phyloP scores from a whole-genome alignment of 495 filamentous ascomycete species.

The Podospora australis region DNA sequence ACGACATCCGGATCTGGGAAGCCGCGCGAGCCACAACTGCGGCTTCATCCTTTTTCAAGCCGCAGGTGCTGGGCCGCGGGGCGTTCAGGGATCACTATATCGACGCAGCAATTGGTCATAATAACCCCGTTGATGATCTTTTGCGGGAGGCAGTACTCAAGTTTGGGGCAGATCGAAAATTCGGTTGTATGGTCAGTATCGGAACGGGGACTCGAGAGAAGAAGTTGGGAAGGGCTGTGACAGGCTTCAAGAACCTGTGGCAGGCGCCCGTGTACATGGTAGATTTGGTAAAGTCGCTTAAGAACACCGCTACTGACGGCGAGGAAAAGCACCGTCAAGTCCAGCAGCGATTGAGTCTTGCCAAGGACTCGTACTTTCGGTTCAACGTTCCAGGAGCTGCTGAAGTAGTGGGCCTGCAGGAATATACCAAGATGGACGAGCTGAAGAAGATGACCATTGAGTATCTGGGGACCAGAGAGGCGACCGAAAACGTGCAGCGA shows the following conservation, averaged over 20 bases:
- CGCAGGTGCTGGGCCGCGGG: constrained; percentile 10
- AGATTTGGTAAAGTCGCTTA: constrained; percentile 2
- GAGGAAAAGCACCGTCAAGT: constrained; percentile 5
- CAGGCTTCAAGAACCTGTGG: neutral
- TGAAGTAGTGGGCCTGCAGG: constrained; percentile 55
- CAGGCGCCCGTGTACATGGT: neutral
- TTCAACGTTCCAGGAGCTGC: constrained; percentile 54
- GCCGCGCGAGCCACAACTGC: constrained; percentile 28
- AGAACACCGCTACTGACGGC: constrained; percentile 8
- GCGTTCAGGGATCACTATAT: neutral
- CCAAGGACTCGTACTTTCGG: constrained; percentile 11
- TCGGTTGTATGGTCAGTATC: constrained; percentile 12
- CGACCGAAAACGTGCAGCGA: neutral
- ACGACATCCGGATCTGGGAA: constrained; percentile 19
- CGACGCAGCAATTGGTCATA: constrained; percentile 8
- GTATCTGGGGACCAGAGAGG: constrained; percentile 2
- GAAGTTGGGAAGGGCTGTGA: neutral
- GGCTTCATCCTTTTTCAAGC: constrained; percentile 23
- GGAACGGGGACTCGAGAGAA: constrained; percentile 10
- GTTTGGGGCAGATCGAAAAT: constrained; percentile 1
- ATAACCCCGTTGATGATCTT: constrained; percentile 8
- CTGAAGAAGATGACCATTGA: constrained; percentile 10
- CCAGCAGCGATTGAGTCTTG: neutral
- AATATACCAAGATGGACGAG: constrained; percentile 12
- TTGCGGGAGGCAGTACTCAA: neutral